Base-by-base conservation (phyloP, 2,329 filamentous ascomycete species). In the Incumbomyces delicatus region DNA sequence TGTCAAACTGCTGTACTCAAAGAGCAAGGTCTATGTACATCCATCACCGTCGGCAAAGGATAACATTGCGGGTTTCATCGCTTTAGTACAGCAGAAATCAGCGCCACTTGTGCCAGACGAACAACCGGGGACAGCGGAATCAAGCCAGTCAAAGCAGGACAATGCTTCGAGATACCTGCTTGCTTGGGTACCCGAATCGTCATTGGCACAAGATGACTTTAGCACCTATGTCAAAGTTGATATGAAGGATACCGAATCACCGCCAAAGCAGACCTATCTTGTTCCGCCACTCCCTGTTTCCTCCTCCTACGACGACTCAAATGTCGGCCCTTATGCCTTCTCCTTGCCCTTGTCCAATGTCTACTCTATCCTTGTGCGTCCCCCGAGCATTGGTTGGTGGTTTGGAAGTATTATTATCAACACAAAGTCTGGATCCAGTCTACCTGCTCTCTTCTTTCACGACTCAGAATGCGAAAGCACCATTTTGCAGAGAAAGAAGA, bases 11-110 rank as follows among this genome's bases (percentile, higher is more conserved):
- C 73, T 98, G 12, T 95, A 85, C 60, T 90, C 88, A 16, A 98
- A 98, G 71, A 95, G 88, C 82, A 98, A 96, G 76, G 92, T 98
- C 63, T 98, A 96, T 63, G 83, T 98, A 36, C 92, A 98, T 64
- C 92, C 92, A 1, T 88, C 88, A 1, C 85, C 90, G 1, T 94
- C 87, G 1, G 78, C 89, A 47, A 95, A 89, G 69, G 92, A 98
- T 70, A 98, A 98, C 57, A 94, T 98, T 47, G 73, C 87, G 3
- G 92, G 92, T 38, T 98, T 92, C 63, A 82, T 98, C 57, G 90
- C 92, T 14, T 75, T 98, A 2, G 74, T 98, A 12, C 87, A 98
- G 64, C 90, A 98, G 63, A 95, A 94, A 63, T 54, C 41, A 56
- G 27, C 46, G 1, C 59, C 46, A 53, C 58, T 36, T 55, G 56